These are phyloP conservation scores for Phytopythium montanum DNA, from an alignment of 352 stramenopile genomes.

Conservation along the genomic window DNA sequence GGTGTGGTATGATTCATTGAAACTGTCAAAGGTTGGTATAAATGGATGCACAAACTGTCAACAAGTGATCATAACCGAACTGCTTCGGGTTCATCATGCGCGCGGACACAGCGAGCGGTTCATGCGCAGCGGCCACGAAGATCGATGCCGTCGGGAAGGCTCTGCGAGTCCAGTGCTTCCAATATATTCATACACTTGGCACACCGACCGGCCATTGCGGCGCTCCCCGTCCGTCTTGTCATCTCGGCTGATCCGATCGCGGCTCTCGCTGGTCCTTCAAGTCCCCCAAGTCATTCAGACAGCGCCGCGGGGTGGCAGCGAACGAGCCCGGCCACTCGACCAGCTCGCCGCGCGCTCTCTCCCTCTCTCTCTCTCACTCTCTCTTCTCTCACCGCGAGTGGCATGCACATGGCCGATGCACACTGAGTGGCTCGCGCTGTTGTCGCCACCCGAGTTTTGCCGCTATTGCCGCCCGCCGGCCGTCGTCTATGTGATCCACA, in stretches of 20 bases:
- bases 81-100: no score
- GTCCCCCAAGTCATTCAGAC: no score
- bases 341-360: no score
- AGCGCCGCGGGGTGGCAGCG: neutral
- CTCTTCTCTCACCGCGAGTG: neutral
- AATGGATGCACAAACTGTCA: no score
- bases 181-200: conserved; percentile 3
- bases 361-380: no score
- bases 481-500: conserved; percentile 84
- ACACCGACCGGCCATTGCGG: neutral
- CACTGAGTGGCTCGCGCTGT: neutral
- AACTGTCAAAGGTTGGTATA: no score
- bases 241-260: neutral
- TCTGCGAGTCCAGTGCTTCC: neutral
- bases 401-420: neutral
- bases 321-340: neutral
- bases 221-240: neutral
- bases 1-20: no score
- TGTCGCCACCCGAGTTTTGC: neutral
- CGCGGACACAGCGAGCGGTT: no score
- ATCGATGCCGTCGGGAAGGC: no score
- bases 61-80: no score
- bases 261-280: neutral
- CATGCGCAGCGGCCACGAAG: no score
- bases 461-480: no score